Conservation (phyloP, 805 yeast species). For the Torulaspora microellipsoides region DNA sequence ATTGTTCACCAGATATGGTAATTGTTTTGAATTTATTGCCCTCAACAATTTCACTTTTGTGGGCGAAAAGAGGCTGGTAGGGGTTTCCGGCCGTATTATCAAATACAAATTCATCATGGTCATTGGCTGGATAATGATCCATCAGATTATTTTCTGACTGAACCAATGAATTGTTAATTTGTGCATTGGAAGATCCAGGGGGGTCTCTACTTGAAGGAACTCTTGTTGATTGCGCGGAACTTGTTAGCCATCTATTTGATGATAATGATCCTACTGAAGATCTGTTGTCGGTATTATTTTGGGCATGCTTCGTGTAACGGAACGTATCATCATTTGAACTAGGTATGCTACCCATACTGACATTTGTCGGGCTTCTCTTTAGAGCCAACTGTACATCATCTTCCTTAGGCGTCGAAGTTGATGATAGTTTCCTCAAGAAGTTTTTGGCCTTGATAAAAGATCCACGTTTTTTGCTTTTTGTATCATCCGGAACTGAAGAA, state of each 20-base stretch:
- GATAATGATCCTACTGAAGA: background rate
- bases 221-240: background rate
- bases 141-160: no score
- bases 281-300: background rate
- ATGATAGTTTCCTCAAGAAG: slow-evolving; percentile 13
- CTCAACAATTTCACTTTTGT: slow-evolving; percentile 4
- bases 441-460: slow-evolving; percentile 14
- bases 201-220: no score
- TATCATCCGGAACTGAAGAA: background rate
- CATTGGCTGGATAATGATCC: background rate
- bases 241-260: background rate
- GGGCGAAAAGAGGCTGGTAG: slow-evolving; percentile 17
- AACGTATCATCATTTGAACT: slow-evolving; percentile 13
- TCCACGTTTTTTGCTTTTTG: slow-evolving; percentile 1
- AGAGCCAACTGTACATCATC: slow-evolving; percentile 2
- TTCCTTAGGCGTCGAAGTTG: slow-evolving; percentile 8
- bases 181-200: no score
- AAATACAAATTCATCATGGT: slow-evolving; percentile 22
- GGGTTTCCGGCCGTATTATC: slow-evolving; percentile 18
- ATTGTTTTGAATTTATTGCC: slow-evolving; percentile 22
- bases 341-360: slow-evolving; percentile 11
- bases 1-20: slow-evolving; percentile 53
- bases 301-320: slow-evolving; percentile 5
- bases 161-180: no score
- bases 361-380: slow-evolving; percentile 11